These are phyloP conservation scores for Smittium mucronatum DNA, from an alignment of 371 early-diverging fungal species.

Conservation along the genomic window DNA sequence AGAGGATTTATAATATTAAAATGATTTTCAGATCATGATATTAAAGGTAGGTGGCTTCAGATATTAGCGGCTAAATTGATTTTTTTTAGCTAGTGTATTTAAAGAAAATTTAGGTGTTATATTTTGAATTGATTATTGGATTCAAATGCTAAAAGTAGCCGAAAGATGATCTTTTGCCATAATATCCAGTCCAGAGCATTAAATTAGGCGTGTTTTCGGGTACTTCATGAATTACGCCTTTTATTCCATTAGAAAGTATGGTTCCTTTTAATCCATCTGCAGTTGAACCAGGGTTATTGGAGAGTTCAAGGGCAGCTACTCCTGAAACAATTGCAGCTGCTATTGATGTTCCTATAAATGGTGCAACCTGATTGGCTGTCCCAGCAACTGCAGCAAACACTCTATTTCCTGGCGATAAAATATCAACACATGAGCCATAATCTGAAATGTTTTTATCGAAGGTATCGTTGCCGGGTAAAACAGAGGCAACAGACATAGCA, in stretches of 20 bases:
- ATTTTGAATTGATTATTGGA: too few species aligned
- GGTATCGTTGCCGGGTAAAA: conserved; percentile 1
- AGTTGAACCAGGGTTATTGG: conserved; percentile 42
- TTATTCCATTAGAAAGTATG: conserved; percentile 51
- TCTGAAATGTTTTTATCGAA: conserved; percentile 1
- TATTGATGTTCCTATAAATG: conserved; percentile 99
- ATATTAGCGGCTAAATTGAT: too few species aligned
- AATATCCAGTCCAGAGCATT: too few species aligned
- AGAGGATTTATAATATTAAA: too few species aligned
- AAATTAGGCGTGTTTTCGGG: conserved; percentile 63
- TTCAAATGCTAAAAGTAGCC: too few species aligned
- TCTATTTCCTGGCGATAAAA: conserved; percentile 1
- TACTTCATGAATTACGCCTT: conserved; percentile 45
- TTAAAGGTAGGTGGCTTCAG: too few species aligned
- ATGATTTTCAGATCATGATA: too few species aligned
- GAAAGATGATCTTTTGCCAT: too few species aligned
- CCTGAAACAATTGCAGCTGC: conserved; percentile 98
- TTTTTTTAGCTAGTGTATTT: too few species aligned
- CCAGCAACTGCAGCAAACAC: too few species aligned
- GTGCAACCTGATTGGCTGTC: too few species aligned
- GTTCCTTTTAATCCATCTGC: conserved; percentile 69
- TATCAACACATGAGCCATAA: conserved; percentile 10
- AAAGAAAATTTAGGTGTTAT: too few species aligned
- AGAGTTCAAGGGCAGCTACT: conserved; percentile 64
- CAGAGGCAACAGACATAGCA: conserved; percentile 1